Conservation (phyloP, 2,329 filamentous ascomycete species). For the Fusarium oligoseptatum region DNA sequence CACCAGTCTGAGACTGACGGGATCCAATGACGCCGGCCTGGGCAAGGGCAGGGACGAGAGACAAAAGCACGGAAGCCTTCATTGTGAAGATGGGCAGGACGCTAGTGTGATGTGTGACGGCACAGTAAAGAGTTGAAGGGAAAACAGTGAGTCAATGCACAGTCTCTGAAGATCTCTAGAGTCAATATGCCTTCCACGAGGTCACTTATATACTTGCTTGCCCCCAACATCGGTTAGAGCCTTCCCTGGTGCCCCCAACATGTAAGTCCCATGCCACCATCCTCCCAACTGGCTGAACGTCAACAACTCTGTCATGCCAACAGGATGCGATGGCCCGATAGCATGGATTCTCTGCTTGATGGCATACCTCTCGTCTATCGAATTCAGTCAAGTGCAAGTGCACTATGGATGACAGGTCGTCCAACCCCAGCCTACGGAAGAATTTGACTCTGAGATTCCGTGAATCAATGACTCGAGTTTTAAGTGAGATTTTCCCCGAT, state of each 20-base stretch:
- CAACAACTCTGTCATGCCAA: neutral
- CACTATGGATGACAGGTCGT: neutral
- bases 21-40: slow-evolving; percentile 29
- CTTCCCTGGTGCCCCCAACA: neutral
- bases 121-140: neutral
- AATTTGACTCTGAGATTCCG: neutral
- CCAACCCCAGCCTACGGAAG: neutral
- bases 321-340: slow-evolving; percentile 6
- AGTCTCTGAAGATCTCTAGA: neutral
- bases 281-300: neutral
- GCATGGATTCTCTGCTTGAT: slow-evolving; percentile 4
- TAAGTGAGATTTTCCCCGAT: neutral
- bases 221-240: slow-evolving; percentile 2
- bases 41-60: slow-evolving; percentile 37
- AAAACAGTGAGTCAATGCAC: neutral
- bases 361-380: neutral
- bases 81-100: slow-evolving; percentile 17
- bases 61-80: slow-evolving; percentile 41
- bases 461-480: slow-evolving; percentile 1
- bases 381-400: slow-evolving; percentile 9
- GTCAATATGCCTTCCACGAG: neutral
- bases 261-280: neutral
- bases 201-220: slow-evolving; percentile 1
- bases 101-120: neutral
- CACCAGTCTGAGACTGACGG: slow-evolving; percentile 41